These are phyloP conservation scores for Arxiozyma slooffiae DNA, from an alignment of 1,139 yeast species.

Conservation along the genomic window DNA sequence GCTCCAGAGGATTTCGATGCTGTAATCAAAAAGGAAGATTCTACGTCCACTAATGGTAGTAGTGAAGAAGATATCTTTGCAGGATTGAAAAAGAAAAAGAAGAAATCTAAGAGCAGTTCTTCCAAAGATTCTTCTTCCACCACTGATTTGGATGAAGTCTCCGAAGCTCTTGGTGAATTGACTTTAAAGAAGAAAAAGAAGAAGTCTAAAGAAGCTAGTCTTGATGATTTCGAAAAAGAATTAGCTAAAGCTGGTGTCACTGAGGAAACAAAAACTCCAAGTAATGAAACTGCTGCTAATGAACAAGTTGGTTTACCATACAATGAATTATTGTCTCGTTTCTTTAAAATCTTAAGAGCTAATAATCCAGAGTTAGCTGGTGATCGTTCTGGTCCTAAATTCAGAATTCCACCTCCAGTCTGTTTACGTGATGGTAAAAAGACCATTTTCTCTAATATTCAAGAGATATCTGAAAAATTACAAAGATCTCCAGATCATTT, in stretches of 20 bases:
- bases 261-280: conserved; percentile 33
- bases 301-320: conserved; percentile 60
- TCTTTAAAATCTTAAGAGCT: conserved; percentile 73
- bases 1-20: conserved; percentile 32
- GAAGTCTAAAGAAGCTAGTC: conserved; percentile 45
- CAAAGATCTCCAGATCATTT: conserved; percentile 97
- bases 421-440: conserved; percentile 98
- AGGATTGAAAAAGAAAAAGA: conserved; percentile 43
- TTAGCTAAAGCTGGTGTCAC: conserved; percentile 84
- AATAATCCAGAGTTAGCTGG: conserved; percentile 98
- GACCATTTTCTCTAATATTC: conserved; percentile 91
- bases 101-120: conserved; percentile 32
- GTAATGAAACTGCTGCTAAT: conserved; percentile 28
- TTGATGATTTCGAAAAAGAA: conserved; percentile 76
- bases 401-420: conserved; percentile 95
- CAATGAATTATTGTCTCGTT: conserved; percentile 67
- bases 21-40: conserved; percentile 4
- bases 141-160: conserved; percentile 44
- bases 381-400: conserved; percentile 83
- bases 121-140: conserved; percentile 29
- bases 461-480: conserved; percentile 85
- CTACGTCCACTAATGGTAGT: conserved; percentile 21
- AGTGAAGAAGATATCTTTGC: conserved; percentile 38
- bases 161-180: conserved; percentile 62
- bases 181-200: conserved; percentile 77